Percentiles rank a stretch among this genome's conserved stretches.
Conservation (phyloP, 2,329 filamentous ascomycete genomes). For the Sporothrix curviconia region DNA sequence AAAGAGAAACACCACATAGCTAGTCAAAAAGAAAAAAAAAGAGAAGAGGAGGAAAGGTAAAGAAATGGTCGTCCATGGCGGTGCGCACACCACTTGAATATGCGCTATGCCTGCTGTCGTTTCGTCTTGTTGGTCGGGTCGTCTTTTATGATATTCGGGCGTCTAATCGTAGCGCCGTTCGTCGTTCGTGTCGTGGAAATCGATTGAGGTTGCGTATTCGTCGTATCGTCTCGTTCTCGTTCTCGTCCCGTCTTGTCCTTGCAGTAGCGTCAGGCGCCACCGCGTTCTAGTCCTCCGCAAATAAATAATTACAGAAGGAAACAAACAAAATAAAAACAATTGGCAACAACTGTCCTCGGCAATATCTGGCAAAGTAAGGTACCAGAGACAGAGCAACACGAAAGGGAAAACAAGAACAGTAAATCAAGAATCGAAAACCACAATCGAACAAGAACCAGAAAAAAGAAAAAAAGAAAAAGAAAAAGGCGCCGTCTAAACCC, state of each 20-base stretch:
- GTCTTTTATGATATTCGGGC: slow-evolving; percentile 6
- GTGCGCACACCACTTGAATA: neutral
- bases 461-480: neutral
- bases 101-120: neutral
- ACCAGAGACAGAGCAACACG: neutral
- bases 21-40: neutral
- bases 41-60: neutral
- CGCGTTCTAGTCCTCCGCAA: neutral
- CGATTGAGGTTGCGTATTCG: slow-evolving; percentile 2
- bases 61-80: neutral
- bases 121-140: neutral
- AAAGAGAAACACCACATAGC: neutral
- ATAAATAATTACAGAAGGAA: neutral
- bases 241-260: slow-evolving; percentile 8
- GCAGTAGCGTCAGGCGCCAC: neutral
- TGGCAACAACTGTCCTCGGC: neutral
- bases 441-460: neutral
- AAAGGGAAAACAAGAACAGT: neutral
- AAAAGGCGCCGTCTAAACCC: neutral
- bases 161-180: slow-evolving; percentile 15
- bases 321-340: neutral
- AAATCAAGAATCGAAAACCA: slow-evolving; percentile 1
- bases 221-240: slow-evolving; percentile 13
- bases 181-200: slow-evolving; percentile 7
- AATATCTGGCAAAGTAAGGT: neutral